Conservation (phyloP, 352 stramenopile species). For the Phytophthora constricta region DNA sequence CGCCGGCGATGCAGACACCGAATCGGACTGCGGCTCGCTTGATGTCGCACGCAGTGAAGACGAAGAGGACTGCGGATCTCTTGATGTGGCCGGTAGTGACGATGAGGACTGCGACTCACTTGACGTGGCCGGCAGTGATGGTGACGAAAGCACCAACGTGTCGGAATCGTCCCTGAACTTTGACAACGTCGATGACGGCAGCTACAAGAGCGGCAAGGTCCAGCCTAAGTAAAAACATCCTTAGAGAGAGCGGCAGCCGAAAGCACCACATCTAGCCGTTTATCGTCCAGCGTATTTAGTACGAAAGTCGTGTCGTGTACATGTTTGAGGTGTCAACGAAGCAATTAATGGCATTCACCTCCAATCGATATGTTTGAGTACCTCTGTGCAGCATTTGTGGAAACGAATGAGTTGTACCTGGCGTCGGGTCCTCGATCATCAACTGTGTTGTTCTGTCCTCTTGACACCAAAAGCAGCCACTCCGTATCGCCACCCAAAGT, state of each 20-base stretch:
- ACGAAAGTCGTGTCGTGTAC: not conserved
- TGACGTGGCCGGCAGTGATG: slow-evolving; percentile 6
- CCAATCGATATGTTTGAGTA: too few relatives aligned
- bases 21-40: slow-evolving; percentile 27
- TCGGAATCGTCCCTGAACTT: slow-evolving; percentile 4
- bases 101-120: slow-evolving; percentile 8
- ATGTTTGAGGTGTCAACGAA: too few relatives aligned
- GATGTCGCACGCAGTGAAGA: slow-evolving; percentile 16
- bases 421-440: too few relatives aligned
- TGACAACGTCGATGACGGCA: slow-evolving; percentile 2
- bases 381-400: too few relatives aligned
- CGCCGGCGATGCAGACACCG: not conserved
- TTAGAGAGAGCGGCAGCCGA: not conserved
- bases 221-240: not conserved
- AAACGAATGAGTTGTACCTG: too few relatives aligned
- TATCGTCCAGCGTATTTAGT: not conserved
- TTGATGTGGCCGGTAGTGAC: slow-evolving; percentile 13
- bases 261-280: not conserved
- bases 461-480: too few relatives aligned
- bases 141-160: not conserved
- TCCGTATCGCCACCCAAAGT: too few relatives aligned
- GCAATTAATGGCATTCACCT: too few relatives aligned
- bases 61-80: slow-evolving; percentile 4
- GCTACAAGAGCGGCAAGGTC: slow-evolving; percentile 1
- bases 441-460: too few relatives aligned